phyloP scores from a whole-genome alignment of 306 rosid species.

The Hylodesmum podocarpum region DNA sequence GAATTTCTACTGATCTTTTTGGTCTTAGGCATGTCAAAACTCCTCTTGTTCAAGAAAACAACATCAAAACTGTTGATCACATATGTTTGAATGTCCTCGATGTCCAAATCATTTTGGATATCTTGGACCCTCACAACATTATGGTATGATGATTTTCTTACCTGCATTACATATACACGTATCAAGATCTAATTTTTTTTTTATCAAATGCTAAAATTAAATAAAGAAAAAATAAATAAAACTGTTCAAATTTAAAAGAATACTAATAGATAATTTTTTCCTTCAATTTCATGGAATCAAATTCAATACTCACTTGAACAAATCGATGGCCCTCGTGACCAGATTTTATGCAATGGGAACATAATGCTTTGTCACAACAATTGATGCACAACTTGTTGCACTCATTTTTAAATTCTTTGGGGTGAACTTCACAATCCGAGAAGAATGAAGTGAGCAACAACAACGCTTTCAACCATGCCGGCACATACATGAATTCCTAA shows the following conservation, averaged over 20 bases:
- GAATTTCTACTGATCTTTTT: background rate
- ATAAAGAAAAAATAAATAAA: background rate
- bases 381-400: slow-evolving; percentile 58
- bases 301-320: slow-evolving; percentile 42
- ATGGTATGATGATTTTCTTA: slow-evolving; percentile 58
- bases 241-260: background rate
- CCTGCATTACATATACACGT: slow-evolving; percentile 29
- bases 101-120: slow-evolving; percentile 43
- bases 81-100: slow-evolving; percentile 48
- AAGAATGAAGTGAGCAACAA: slow-evolving; percentile 40
- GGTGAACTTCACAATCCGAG: slow-evolving; percentile 31
- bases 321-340: slow-evolving; percentile 47
- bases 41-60: slow-evolving; percentile 49
- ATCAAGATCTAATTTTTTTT: background rate
- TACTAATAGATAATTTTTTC: no score
- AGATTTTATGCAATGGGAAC: slow-evolving; percentile 39
- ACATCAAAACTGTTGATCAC: slow-evolving; percentile 53
- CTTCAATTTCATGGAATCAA: background rate
- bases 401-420: slow-evolving; percentile 33
- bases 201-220: no score
- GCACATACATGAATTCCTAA: slow-evolving; percentile 36
- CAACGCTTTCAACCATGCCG: slow-evolving; percentile 50
- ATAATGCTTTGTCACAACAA: slow-evolving; percentile 38
- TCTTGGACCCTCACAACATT: slow-evolving; percentile 50
- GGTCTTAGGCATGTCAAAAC: slow-evolving; percentile 2